Evolutionary conservation across 176 grass and related monocot genomes (phyloP).

Genomic region (Thinopyrum elongatum): DNA sequence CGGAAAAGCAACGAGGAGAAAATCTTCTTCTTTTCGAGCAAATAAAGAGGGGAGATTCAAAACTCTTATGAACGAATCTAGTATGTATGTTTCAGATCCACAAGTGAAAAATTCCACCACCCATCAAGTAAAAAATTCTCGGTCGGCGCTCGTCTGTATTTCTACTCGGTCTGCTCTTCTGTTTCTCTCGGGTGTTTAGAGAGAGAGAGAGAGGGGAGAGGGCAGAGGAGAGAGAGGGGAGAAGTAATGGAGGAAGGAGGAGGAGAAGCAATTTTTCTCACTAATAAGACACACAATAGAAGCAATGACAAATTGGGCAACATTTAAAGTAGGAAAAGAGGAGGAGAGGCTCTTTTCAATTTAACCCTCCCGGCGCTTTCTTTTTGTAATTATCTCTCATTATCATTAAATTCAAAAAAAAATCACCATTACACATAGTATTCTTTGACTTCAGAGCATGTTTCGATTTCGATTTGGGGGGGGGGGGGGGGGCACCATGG

Average conservation of each 20-base stretch:
- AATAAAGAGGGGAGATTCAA: conserved; percentile 35
- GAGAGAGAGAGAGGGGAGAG: neutral
- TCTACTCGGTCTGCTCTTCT: neutral
- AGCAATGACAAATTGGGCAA: conserved; percentile 5
- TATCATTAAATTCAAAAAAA: neutral
- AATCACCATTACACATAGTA: no score
- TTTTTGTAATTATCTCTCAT: neutral
- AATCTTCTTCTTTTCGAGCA: no score
- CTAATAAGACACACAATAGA: conserved; percentile 18
- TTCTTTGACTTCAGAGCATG: no score
- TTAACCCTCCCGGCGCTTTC: no score
- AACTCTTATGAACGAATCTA: no score
- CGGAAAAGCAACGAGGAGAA: conserved; percentile 1
- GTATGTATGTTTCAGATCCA: no score
- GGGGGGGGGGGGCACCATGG: neutral
- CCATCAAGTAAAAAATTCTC: no score
- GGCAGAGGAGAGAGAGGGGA: neutral
- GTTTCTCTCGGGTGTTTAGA: conserved; percentile 35
- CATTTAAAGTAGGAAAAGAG: conserved; percentile 24
- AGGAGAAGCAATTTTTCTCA: neutral
- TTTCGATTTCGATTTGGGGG: no score
- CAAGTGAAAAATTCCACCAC: neutral
- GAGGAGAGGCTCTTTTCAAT: no score
- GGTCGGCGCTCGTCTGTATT: conserved; percentile 38
- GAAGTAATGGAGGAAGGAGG: conserved; percentile 23